Evolutionary conservation across 1,284 basidiomycete species (phyloP).

Genomic region (Paramarasmius palmivorus): DNA sequence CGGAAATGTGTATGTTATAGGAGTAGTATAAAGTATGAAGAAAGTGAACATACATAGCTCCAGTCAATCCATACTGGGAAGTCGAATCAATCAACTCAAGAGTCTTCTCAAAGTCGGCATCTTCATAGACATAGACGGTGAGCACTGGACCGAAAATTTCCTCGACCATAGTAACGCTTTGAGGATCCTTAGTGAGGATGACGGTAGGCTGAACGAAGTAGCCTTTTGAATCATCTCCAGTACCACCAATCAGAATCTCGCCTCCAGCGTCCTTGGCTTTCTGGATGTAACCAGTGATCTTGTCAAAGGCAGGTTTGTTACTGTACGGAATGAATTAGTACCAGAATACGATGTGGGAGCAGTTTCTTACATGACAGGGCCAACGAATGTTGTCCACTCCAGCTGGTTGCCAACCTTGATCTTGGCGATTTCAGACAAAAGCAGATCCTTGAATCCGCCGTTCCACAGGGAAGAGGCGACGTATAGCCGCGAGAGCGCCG

Average conservation of each 20-base stretch:
- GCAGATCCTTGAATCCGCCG: conserved; percentile 81
- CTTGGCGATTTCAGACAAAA: conserved; percentile 75
- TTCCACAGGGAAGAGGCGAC: conserved; percentile 89
- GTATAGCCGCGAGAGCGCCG: conserved; percentile 90
- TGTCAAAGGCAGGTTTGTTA: conserved; percentile 85
- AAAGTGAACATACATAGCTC: conserved; percentile 78
- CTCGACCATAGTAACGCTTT: conserved; percentile 88
- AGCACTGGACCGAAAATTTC: conserved; percentile 98
- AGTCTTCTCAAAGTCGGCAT: conserved; percentile 83
- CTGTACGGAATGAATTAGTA: conserved; percentile 34
- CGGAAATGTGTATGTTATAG: too few relatives aligned
- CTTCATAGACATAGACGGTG: conserved; percentile 87
- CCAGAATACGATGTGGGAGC: background rate
- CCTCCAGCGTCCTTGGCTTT: conserved; percentile 90
- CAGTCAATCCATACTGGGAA: conserved; percentile 89
- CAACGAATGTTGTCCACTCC: conserved; percentile 89
- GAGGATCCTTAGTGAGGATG: conserved; percentile 91
- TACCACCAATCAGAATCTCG: conserved; percentile 86
- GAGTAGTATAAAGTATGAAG: too few relatives aligned
- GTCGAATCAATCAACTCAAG: conserved; percentile 87
- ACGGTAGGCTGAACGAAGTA: conserved; percentile 96
- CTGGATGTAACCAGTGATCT: conserved; percentile 82
- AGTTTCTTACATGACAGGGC: conserved; percentile 84
- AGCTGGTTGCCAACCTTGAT: conserved; percentile 84
- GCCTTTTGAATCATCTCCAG: conserved; percentile 89